Conservation (phyloP, 2,329 filamentous ascomycete genomes). For the Aspergillus felis region DNA sequence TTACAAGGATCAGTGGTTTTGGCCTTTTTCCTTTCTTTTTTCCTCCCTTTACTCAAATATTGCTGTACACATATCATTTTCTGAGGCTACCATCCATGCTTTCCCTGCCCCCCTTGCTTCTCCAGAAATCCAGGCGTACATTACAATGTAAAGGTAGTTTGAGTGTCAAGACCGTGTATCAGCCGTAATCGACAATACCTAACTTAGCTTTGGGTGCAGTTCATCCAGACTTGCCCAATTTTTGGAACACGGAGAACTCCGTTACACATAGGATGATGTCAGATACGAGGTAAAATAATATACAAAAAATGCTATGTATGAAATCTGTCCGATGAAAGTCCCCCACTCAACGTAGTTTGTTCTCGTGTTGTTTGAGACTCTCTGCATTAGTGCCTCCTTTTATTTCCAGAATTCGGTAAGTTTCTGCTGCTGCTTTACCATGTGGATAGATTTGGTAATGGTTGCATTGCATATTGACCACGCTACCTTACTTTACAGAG, state of each 20-base stretch:
- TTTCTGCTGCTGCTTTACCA: neutral
- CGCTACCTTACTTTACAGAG: no score
- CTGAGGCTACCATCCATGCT: neutral
- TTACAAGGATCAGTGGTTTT: slow-evolving; percentile 16
- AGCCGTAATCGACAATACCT: neutral
- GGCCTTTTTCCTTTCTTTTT: neutral
- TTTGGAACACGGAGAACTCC: neutral
- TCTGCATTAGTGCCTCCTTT: no score
- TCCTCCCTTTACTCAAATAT: neutral
- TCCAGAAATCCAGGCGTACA: neutral
- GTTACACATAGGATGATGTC: neutral
- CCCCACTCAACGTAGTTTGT: neutral
- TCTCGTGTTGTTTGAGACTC: neutral
- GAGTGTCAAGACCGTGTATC: neutral
- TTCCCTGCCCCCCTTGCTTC: slow-evolving; percentile 5
- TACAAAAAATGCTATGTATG: neutral
- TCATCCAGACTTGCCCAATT: neutral
- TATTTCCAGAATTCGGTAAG: neutral
- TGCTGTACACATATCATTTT: neutral
- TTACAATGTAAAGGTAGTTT: neutral
- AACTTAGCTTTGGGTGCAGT: neutral
- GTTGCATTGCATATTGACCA: neutral
- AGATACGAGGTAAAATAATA: neutral
- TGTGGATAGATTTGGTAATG: neutral
- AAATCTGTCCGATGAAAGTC: neutral